Percentiles rank a stretch among this genome's conserved stretches.
These are phyloP conservation scores for Apiospora koreana DNA, from an alignment of 2,329 filamentous ascomycete species.

Conservation along the genomic window DNA sequence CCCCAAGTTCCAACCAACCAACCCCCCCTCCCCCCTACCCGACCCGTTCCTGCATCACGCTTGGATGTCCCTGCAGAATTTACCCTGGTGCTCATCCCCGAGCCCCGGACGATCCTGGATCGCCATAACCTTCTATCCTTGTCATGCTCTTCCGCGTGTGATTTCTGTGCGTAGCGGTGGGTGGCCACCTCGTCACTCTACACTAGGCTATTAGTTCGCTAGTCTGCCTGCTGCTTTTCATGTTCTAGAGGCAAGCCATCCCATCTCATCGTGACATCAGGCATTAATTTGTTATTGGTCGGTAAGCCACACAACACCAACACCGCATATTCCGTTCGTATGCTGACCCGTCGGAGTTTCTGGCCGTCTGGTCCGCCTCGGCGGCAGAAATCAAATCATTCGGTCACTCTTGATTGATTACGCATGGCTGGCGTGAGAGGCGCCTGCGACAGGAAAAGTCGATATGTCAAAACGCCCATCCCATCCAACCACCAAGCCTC, in stretches of 20 bases:
- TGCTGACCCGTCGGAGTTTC: not conserved
- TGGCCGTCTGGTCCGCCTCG: not conserved
- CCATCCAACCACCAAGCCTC: not conserved
- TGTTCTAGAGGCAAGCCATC: not conserved
- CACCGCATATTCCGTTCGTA: not conserved
- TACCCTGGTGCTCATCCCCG: not conserved
- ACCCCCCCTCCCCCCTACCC: not conserved
- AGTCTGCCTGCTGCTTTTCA: not conserved
- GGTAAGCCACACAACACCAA: not conserved
- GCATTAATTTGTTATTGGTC: not conserved
- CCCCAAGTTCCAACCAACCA: not conserved
- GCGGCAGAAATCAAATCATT: not conserved
- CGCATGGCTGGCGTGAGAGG: not conserved
- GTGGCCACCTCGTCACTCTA: not conserved
- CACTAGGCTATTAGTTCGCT: not conserved
- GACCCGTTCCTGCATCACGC: not conserved
- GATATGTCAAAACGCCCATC: not conserved
- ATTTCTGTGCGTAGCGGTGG: not conserved
- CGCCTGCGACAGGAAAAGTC: not conserved
- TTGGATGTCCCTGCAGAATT: not conserved
- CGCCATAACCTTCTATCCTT: not conserved
- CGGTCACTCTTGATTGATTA: not conserved
- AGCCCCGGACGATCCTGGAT: slow-evolving; percentile 4
- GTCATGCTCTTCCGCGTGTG: not conserved
- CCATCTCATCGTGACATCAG: not conserved